Base-by-base conservation (phyloP, 2,329 filamentous ascomycete species). In the Catunica adiposa region DNA sequence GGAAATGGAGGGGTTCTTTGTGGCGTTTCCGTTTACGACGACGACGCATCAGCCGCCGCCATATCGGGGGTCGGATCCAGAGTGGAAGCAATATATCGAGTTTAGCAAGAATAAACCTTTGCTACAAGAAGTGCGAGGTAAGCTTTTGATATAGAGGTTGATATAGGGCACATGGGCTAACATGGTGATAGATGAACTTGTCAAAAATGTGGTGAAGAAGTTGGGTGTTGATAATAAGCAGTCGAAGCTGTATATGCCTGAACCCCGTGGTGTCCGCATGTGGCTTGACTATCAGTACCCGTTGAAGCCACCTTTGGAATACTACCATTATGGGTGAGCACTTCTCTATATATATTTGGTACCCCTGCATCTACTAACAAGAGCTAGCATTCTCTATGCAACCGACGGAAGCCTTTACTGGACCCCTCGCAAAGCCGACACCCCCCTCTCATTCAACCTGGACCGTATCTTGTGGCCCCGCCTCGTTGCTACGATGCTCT, bases 11-110 rank as follows among this genome's bases (percentile, higher is more conserved):
- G 69, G 73, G 1, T 54, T 73, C 3, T 84, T 84, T 59, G 73
- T 85, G 6, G 78, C 82, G 0, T 75, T 84, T 54, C 79, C 79
- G 2, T 78, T 79, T 46, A 79, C 77, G 1, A 77, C 72, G 0
- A 71, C 71, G 52, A 61, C 69, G 57, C 66, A 79, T 17, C 67
- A 70, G 15, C 70, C 73, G 29, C 63, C 66, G 29, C 75, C 74
- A 1, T 83, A 81, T 63, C 70, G 69, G 58, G 73, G 73, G 53
- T 69, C 68, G 25, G 79, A 83, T 61, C 80, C 80, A 2, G 82
- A 85, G 64, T 84, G 78, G 79, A 68, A 72, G 59, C 70, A 72
- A 51, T 85, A 82, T 60, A 63, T 80, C 15, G 74, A 73, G 56
- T 68, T 84, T n/a, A 77, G 73, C 59, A 73, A 73, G 59, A 73